Evolutionary conservation across 2,329 filamentous ascomycete species (phyloP).

Genomic region (Trichoderma aggressivum): DNA sequence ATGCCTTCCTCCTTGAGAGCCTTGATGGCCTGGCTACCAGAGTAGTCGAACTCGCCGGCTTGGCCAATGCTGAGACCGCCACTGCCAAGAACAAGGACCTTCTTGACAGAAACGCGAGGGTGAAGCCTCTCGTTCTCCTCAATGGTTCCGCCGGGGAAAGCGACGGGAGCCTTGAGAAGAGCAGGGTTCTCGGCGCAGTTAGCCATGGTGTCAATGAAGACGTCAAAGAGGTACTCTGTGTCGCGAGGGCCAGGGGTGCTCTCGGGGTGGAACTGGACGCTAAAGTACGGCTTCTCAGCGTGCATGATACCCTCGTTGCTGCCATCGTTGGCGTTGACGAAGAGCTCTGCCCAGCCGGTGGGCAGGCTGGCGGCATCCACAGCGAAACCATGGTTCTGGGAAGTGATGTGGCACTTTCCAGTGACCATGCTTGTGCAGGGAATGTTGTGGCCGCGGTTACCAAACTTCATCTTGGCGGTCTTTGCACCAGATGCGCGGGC

Average conservation of each 20-base stretch:
- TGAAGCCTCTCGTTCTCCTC: slow-evolving; percentile 74
- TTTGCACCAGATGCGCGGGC: slow-evolving; percentile 81
- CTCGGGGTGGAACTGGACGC: slow-evolving; percentile 99
- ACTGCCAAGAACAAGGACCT: slow-evolving; percentile 89
- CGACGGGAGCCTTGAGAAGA: slow-evolving; percentile 68
- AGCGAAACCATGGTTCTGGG: slow-evolving; percentile 96
- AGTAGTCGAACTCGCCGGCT: slow-evolving; percentile 98
- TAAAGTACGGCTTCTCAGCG: slow-evolving; percentile 83
- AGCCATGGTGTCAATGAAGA: slow-evolving; percentile 84
- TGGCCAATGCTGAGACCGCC: slow-evolving; percentile 97
- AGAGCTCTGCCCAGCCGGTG: slow-evolving; percentile 84
- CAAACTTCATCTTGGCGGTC: slow-evolving; percentile 97
- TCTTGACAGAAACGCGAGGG: slow-evolving; percentile 82
- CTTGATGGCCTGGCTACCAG: slow-evolving; percentile 97
- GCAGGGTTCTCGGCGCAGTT: slow-evolving; percentile 65
- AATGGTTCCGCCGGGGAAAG: slow-evolving; percentile 80
- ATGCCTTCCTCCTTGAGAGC: slow-evolving; percentile 96
- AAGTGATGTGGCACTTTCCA: slow-evolving; percentile 97
- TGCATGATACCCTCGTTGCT: slow-evolving; percentile 98
- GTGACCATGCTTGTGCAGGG: slow-evolving; percentile 95
- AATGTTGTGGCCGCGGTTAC: slow-evolving; percentile 98
- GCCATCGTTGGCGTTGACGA: slow-evolving; percentile 96
- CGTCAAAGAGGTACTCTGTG: slow-evolving; percentile 95
- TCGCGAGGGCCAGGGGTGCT: slow-evolving; percentile 93
- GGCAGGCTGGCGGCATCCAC: slow-evolving; percentile 78